Percentiles rank a stretch among this genome's conserved stretches.
These are phyloP conservation scores for Betula pendula DNA, from an alignment of 306 rosid genomes.

Conservation along the genomic window DNA sequence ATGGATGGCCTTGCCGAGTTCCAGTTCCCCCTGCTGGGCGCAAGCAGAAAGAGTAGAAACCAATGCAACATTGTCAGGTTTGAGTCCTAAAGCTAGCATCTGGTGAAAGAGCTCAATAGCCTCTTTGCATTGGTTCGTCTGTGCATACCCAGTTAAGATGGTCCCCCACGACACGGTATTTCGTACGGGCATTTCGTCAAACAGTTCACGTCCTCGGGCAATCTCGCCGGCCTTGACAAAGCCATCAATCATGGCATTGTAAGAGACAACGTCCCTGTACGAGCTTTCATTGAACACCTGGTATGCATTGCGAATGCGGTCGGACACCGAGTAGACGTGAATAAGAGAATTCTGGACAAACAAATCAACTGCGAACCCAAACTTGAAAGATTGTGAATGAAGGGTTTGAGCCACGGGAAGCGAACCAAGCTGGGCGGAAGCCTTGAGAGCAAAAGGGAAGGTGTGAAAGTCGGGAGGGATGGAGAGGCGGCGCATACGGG, in stretches of 20 bases:
- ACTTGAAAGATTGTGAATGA: conserved; percentile 57
- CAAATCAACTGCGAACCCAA: conserved; percentile 42
- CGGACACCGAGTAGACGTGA: conserved; percentile 37
- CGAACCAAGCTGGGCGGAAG: conserved; percentile 40
- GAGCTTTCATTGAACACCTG: conserved; percentile 39
- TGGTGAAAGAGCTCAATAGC: conserved; percentile 49
- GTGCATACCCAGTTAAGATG: conserved; percentile 61
- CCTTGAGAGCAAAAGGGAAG: conserved; percentile 65
- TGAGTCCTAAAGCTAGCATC: conserved; percentile 39
- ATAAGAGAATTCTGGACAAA: conserved; percentile 56
- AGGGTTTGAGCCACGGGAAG: conserved; percentile 40
- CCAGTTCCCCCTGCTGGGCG: conserved; percentile 60
- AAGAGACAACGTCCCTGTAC: conserved; percentile 48
- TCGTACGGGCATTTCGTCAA: conserved; percentile 52
- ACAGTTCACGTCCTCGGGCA: conserved; percentile 43
- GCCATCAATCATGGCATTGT: conserved; percentile 60
- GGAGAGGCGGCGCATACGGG: conserved; percentile 49
- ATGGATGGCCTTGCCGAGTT: conserved; percentile 59
- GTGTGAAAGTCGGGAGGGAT: conserved; percentile 72
- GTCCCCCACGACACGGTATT: conserved; percentile 76
- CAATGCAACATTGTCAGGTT: conserved; percentile 60
- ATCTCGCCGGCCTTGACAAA: conserved; percentile 49
- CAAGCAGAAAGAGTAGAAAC: conserved; percentile 77
- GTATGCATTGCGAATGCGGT: conserved; percentile 36
- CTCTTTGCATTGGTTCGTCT: conserved; percentile 34